phyloP scores from a whole-genome alignment of 768 basidiomycete genomes.

The Suillus clintonianus region DNA sequence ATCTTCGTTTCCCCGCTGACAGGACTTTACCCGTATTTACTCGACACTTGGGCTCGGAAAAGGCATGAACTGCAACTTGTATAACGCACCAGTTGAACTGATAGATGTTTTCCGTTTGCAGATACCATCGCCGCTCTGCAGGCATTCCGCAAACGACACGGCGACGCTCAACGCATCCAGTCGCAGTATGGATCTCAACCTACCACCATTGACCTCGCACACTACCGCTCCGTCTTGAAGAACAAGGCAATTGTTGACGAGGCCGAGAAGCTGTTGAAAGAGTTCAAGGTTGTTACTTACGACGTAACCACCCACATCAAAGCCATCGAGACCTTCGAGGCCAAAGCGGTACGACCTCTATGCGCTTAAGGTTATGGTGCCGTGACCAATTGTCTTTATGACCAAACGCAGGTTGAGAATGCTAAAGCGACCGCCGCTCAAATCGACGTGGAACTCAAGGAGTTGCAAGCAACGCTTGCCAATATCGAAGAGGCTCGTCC shows the following conservation, averaged over 20 bases:
- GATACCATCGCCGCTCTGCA: constrained; percentile 90
- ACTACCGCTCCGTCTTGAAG: constrained; percentile 91
- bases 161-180: constrained; percentile 79
- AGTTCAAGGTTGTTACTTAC: constrained; percentile 94
- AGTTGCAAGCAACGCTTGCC: constrained; percentile 88
- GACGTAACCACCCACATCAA: constrained; percentile 88
- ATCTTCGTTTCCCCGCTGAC: constrained; percentile 15
- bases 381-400: not conserved
- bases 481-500: constrained; percentile 98
- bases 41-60: constrained; percentile 82
- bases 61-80: constrained; percentile 47
- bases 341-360: constrained; percentile 77
- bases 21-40: constrained; percentile 88
- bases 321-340: constrained; percentile 95
- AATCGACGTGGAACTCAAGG: constrained; percentile 88
- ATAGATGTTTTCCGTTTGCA: constrained; percentile 28
- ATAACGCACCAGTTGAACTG: not conserved
- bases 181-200: constrained; percentile 66
- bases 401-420: constrained; percentile 65
- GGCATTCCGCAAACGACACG: constrained; percentile 95
- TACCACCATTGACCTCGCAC: constrained; percentile 83
- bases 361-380: constrained; percentile 10
- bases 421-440: constrained; percentile 89
- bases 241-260: constrained; percentile 92
- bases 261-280: constrained; percentile 83